These are phyloP conservation scores for Pythium oligandrum DNA, from an alignment of 352 stramenopile species.

Conservation along the genomic window DNA sequence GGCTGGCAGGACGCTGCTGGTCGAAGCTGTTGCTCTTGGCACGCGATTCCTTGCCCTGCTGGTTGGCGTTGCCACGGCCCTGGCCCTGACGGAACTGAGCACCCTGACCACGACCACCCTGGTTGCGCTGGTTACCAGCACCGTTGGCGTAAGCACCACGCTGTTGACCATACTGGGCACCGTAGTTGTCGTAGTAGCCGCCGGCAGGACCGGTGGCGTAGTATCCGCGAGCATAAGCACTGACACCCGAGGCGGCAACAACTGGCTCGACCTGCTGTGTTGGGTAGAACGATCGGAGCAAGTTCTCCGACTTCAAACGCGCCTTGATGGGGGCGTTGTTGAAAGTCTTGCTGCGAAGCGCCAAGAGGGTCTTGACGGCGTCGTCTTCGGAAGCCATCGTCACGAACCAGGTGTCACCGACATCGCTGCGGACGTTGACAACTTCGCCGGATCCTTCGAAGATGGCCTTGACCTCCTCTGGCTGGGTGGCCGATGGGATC, in stretches of 20 bases:
- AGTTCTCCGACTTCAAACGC: slow-evolving; percentile 90
- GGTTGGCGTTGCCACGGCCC: slow-evolving; percentile 20
- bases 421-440: slow-evolving; percentile 85
- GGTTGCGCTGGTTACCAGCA: slow-evolving; percentile 23
- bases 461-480: slow-evolving; percentile 83
- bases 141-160: slow-evolving; percentile 39
- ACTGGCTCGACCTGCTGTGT: slow-evolving; percentile 55
- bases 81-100: slow-evolving; percentile 30
- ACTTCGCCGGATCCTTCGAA: slow-evolving; percentile 77
- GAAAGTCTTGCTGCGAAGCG: slow-evolving; percentile 87
- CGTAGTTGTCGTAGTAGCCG: slow-evolving; percentile 68
- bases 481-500: slow-evolving; percentile 83
- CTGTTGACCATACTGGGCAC: slow-evolving; percentile 43
- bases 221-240: slow-evolving; percentile 37
- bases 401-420: slow-evolving; percentile 93
- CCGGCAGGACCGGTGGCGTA: slow-evolving; percentile 39
- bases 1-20: slow-evolving; percentile 28
- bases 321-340: slow-evolving; percentile 87
- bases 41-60: slow-evolving; percentile 32
- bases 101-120: slow-evolving; percentile 18
- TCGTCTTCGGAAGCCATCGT: slow-evolving; percentile 87
- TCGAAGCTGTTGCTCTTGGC: slow-evolving; percentile 59
- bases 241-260: slow-evolving; percentile 27
- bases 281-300: slow-evolving; percentile 90
- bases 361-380: slow-evolving; percentile 80